Conservation (phyloP, 129 eudicot genomes). For the Deinandra increscens region DNA sequence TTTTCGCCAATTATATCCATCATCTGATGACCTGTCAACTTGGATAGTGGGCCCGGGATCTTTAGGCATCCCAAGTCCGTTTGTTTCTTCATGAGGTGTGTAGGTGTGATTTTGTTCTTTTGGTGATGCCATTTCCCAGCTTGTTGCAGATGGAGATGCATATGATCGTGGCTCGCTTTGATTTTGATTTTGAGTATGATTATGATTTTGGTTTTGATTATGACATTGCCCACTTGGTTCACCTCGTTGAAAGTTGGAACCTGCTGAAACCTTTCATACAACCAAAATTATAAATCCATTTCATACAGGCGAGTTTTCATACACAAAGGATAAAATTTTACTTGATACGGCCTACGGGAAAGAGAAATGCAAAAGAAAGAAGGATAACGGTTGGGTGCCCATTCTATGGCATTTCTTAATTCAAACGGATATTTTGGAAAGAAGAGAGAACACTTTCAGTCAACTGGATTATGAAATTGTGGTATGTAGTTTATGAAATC, state of each 20-base stretch:
- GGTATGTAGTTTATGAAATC: slow-evolving; percentile 14
- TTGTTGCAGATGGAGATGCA: slow-evolving; percentile 46
- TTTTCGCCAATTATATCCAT: slow-evolving; percentile 96
- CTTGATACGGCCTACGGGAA: slow-evolving; percentile 12
- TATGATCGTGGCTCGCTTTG: slow-evolving; percentile 45
- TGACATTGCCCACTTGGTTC: slow-evolving; percentile 44
- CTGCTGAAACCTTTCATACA: slow-evolving; percentile 55
- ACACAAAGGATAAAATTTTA: background rate
- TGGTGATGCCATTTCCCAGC: slow-evolving; percentile 48
- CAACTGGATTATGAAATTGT: slow-evolving; percentile 8
- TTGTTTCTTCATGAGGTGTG: slow-evolving; percentile 43
- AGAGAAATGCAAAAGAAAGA: background rate
- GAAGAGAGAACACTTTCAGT: slow-evolving; percentile 10
- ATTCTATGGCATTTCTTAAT: slow-evolving; percentile 1
- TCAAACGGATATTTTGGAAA: background rate
- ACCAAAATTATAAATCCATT: slow-evolving; percentile 16
- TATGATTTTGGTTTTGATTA: slow-evolving; percentile 17
- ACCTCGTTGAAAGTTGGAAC: slow-evolving; percentile 47
- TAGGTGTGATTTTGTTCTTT: slow-evolving; percentile 37
- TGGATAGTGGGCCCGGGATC: slow-evolving; percentile 50
- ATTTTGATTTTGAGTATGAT: slow-evolving; percentile 22
- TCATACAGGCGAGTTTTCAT: slow-evolving; percentile 4
- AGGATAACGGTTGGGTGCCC: background rate
- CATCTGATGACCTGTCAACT: slow-evolving; percentile 80
- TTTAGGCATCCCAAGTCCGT: slow-evolving; percentile 44